Evolutionary conservation across 1,284 basidiomycete genomes (phyloP).

Genomic region (Rhizoctonia solani): DNA sequence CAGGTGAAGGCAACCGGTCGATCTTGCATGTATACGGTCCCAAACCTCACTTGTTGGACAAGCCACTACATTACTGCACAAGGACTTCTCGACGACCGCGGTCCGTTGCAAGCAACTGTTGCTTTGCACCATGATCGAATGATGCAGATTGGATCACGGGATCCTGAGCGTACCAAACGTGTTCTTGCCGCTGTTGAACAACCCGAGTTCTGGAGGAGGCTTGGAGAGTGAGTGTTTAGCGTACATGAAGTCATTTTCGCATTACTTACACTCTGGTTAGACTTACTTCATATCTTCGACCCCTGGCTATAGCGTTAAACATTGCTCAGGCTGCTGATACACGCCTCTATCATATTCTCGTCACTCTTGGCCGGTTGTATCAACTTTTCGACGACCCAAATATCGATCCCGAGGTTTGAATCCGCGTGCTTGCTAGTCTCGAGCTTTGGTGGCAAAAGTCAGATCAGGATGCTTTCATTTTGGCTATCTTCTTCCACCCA

Average conservation of each 20-base stretch:
- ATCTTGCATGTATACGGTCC: background rate
- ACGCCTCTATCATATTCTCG: constrained; percentile 48
- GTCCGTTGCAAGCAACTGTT: background rate
- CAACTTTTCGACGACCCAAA: background rate
- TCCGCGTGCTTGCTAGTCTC: constrained; percentile 46
- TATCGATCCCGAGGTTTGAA: constrained; percentile 13
- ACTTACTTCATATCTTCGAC: constrained; percentile 46
- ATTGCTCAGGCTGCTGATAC: constrained; percentile 47
- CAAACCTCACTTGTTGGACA: background rate
- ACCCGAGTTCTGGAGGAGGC: background rate
- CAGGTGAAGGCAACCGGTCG: background rate
- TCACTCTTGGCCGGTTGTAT: constrained; percentile 48
- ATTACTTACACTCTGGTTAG: constrained; percentile 37
- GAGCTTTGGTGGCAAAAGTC: constrained; percentile 50
- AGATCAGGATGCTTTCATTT: constrained; percentile 53
- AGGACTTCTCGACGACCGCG: background rate
- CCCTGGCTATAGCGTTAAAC: constrained; percentile 50
- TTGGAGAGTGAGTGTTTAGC: background rate
- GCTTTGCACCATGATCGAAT: constrained; percentile 1
- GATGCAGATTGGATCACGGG: background rate
- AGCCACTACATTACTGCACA: background rate
- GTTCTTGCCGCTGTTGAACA: background rate
- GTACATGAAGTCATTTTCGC: background rate
- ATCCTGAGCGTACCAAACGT: background rate
- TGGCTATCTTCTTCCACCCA: constrained; percentile 50